Percentiles rank a stretch among this genome's conserved stretches.
Evolutionary conservation across 495 filamentous ascomycete species (phyloP).

Genomic region (Penicillium chermesinum): DNA sequence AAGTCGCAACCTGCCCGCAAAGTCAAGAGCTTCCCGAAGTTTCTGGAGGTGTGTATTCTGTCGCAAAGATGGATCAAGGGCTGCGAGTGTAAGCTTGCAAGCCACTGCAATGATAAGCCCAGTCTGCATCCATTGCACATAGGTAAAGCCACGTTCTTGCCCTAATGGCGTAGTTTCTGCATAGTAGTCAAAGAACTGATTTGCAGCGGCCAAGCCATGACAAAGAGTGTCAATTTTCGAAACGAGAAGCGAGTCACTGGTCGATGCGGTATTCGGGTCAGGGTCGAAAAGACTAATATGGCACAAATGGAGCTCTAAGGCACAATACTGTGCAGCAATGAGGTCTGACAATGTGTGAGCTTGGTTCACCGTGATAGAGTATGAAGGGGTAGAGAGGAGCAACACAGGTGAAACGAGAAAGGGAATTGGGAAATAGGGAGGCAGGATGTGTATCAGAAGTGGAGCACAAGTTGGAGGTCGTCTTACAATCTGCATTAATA

Average conservation of each 20-base stretch:
- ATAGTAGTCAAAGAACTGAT: constrained; percentile 11
- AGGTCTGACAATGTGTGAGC: constrained; percentile 4
- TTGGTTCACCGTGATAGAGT: not conserved
- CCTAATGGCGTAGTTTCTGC: constrained; percentile 1
- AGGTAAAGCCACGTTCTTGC: constrained; percentile 6
- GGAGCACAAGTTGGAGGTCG: not conserved
- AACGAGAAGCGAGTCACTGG: not conserved
- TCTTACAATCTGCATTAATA: constrained; percentile 7
- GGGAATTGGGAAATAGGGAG: no score
- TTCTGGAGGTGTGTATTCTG: constrained; percentile 8
- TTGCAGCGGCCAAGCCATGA: constrained; percentile 12
- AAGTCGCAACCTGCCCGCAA: constrained; percentile 2
- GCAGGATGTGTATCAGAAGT: no score
- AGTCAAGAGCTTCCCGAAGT: constrained; percentile 8
- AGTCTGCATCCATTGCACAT: constrained; percentile 10
- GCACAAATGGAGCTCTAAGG: constrained; percentile 14
- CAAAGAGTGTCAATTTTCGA: constrained; percentile 7
- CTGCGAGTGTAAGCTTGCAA: constrained; percentile 13
- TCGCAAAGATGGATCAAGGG: constrained; percentile 13
- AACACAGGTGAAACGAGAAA: no score
- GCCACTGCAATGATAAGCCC: constrained; percentile 14
- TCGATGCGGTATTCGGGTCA: not conserved
- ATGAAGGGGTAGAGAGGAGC: no score
- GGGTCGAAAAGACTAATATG: constrained; percentile 13
- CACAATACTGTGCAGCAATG: constrained; percentile 5